These are phyloP conservation scores for Trichosanthes cucumerina DNA, from an alignment of 306 rosid species.

Conservation along the genomic window DNA sequence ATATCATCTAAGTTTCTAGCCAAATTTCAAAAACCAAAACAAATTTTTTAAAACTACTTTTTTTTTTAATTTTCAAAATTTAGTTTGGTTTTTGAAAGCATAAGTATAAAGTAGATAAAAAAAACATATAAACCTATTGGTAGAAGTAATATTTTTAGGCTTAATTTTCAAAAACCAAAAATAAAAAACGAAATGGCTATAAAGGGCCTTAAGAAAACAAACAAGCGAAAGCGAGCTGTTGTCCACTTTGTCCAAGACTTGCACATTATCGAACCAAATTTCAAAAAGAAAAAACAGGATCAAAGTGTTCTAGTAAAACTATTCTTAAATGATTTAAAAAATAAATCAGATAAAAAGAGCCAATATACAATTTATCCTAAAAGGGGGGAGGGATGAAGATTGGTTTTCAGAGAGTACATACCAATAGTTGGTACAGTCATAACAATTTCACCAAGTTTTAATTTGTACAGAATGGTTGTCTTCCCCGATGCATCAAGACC, in stretches of 20 bases:
- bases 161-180: too few relatives aligned
- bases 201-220: background rate
- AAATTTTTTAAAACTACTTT: too few relatives aligned
- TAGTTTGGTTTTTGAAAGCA: too few relatives aligned
- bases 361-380: background rate
- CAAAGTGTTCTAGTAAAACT: background rate
- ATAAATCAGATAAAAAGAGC: background rate
- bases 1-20: too few relatives aligned
- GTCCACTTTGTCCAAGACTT: background rate
- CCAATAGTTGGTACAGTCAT: conserved; percentile 36
- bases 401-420: conserved; percentile 1
- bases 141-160: too few relatives aligned
- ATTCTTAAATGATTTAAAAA: background rate
- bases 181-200: too few relatives aligned
- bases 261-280: background rate
- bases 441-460: conserved; percentile 25
- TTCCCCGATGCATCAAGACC: conserved; percentile 56
- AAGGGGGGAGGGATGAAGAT: background rate
- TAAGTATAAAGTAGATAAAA: too few relatives aligned
- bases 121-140: too few relatives aligned
- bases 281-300: background rate
- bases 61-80: too few relatives aligned
- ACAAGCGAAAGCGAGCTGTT: background rate
- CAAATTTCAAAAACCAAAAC: too few relatives aligned
- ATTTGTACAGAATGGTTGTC: conserved; percentile 39